These are phyloP conservation scores for Sporothrix pallida DNA, from an alignment of 2,329 filamentous ascomycete species.

Conservation along the genomic window DNA sequence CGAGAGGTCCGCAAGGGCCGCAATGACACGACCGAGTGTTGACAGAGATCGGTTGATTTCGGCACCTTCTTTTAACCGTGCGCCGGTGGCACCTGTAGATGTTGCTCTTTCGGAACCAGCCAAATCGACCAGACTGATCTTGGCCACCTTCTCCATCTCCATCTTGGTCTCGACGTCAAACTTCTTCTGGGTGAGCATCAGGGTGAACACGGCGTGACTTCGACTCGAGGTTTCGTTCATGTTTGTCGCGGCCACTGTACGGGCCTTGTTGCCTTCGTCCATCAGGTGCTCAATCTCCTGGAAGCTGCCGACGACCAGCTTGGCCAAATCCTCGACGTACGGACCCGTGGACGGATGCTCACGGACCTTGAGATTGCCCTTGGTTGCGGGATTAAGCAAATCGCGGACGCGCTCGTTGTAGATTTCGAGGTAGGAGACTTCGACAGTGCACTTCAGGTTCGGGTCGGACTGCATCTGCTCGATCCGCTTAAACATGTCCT, in stretches of 20 bases:
- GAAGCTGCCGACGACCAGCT: constrained; percentile 91
- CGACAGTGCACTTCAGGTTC: constrained; percentile 94
- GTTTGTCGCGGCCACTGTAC: constrained; percentile 97
- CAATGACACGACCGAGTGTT: constrained; percentile 95
- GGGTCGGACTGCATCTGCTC: constrained; percentile 76
- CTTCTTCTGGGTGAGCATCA: constrained; percentile 93
- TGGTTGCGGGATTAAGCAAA: constrained; percentile 78
- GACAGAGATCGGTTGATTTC: constrained; percentile 98
- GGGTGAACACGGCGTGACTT: constrained; percentile 96
- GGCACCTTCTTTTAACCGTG: constrained; percentile 93
- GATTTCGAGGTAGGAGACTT: constrained; percentile 98
- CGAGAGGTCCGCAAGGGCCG: constrained; percentile 88
- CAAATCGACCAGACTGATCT: constrained; percentile 97
- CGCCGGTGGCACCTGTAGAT: constrained; percentile 96
- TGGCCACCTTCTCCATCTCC: constrained; percentile 96
- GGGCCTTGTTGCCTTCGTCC: constrained; percentile 98
- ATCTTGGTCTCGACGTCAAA: constrained; percentile 92
- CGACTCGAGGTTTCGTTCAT: constrained; percentile 99
- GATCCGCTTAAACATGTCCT: constrained; percentile 94
- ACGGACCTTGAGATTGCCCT: constrained; percentile 81
- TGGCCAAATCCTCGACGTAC: constrained; percentile 95
- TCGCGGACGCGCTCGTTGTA: constrained; percentile 99
- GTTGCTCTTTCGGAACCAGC: constrained; percentile 95
- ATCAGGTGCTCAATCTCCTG: constrained; percentile 96
- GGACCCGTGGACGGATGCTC: constrained; percentile 94